phyloP scores from a whole-genome alignment of 2,329 filamentous ascomycete species.

The Incumbomyces delicatus region DNA sequence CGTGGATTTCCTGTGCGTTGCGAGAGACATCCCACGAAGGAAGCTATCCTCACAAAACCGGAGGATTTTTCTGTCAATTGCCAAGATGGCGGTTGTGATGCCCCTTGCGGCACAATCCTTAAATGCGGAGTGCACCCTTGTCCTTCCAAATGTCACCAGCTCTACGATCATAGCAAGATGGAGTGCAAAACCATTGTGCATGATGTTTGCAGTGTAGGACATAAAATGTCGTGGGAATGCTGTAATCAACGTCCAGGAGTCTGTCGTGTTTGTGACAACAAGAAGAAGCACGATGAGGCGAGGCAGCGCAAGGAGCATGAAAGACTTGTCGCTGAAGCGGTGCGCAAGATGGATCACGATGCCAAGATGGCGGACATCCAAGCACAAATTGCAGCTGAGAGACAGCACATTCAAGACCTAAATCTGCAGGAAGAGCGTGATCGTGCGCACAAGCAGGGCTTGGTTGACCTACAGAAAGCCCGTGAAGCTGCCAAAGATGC shows the following conservation, averaged over 20 bases:
- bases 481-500: slow-evolving; percentile 4
- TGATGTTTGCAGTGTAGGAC: slow-evolving; percentile 43
- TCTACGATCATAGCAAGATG: slow-evolving; percentile 50
- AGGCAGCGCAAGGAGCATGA: slow-evolving; percentile 37
- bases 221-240: slow-evolving; percentile 43
- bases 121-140: slow-evolving; percentile 53
- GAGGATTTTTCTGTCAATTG: slow-evolving; percentile 52
- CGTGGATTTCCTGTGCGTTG: slow-evolving; percentile 54
- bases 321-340: slow-evolving; percentile 24
- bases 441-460: slow-evolving; percentile 7
- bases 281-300: slow-evolving; percentile 32
- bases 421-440: slow-evolving; percentile 17
- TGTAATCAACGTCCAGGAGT: slow-evolving; percentile 24
- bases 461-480: slow-evolving; percentile 11
- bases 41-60: slow-evolving; percentile 37
- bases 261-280: slow-evolving; percentile 44
- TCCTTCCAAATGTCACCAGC: slow-evolving; percentile 50
- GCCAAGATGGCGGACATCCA: slow-evolving; percentile 20
- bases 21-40: slow-evolving; percentile 46
- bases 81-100: slow-evolving; percentile 60
- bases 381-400: slow-evolving; percentile 19
- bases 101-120: slow-evolving; percentile 49
- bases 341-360: slow-evolving; percentile 12
- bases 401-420: slow-evolving; percentile 15
- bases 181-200: slow-evolving; percentile 35